Evolutionary conservation across 495 filamentous ascomycete species (phyloP).

Genomic region (Pseudoneurospora amorphoporcata): DNA sequence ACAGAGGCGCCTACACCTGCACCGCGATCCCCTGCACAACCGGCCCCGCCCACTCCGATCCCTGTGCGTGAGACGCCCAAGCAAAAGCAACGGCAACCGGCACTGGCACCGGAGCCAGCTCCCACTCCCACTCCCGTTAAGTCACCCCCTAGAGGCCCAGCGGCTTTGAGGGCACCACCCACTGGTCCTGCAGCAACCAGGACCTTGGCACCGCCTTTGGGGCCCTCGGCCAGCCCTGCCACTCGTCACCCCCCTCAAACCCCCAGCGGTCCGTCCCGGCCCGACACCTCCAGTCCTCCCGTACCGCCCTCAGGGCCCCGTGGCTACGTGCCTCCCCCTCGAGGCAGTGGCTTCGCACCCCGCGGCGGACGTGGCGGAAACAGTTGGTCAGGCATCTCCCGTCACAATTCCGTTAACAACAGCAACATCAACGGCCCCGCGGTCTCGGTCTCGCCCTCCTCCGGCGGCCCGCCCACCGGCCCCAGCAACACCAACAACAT

Average conservation of each 20-base stretch:
- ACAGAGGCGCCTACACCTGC: slow-evolving; percentile 14
- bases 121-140: slow-evolving; percentile 12
- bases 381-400: slow-evolving; percentile 24
- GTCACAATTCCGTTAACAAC: slow-evolving; percentile 14
- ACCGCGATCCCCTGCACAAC: slow-evolving; percentile 3
- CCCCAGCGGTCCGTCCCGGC: slow-evolving; percentile 21
- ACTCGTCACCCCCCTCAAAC: slow-evolving; percentile 21
- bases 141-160: slow-evolving; percentile 39
- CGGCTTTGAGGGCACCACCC: slow-evolving; percentile 35
- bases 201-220: slow-evolving; percentile 22
- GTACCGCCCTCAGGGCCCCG: slow-evolving; percentile 37
- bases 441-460: slow-evolving; percentile 4
- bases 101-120: slow-evolving; percentile 15
- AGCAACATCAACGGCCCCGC: background rate
- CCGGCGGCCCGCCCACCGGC: slow-evolving; percentile 31
- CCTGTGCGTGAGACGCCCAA: slow-evolving; percentile 18
- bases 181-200: slow-evolving; percentile 35
- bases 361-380: slow-evolving; percentile 29
- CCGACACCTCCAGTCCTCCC: slow-evolving; percentile 26
- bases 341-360: slow-evolving; percentile 23
- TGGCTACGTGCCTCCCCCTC: slow-evolving; percentile 30
- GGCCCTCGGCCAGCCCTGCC: slow-evolving; percentile 20
- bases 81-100: slow-evolving; percentile 4
- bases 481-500: slow-evolving; percentile 16
- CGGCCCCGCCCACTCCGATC: slow-evolving; percentile 14